Base-by-base conservation (phyloP, 768 basidiomycete genomes). In the Leccinum subtestaceum region DNA sequence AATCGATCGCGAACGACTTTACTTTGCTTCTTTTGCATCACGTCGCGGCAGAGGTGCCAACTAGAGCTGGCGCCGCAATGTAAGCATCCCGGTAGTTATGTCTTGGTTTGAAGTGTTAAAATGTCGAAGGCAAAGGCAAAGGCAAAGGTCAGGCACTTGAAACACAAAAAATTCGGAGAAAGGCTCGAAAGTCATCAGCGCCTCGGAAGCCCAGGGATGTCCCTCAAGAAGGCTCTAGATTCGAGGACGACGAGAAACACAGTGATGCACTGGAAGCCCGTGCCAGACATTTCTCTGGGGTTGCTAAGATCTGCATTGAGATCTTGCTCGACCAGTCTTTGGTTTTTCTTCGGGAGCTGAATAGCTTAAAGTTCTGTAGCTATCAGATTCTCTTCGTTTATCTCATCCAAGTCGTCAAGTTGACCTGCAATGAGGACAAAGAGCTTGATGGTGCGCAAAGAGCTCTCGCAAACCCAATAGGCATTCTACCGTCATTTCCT, bases 131-230 rank as follows among this genome's bases (percentile, higher is more conserved):
- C 90, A 1, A 86, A 81, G n/a, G n/a, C n/a, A n/a, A n/a, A n/a
- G 57, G 87, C 89, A 1, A 89, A 91, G 70, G 72, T 83, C 64
- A 77, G 86, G 59, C 91, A 93, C 68, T 75, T 91, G 48, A 85
- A 82, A 67, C 84, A 84, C 53, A 93, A 93, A n/a, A n/a, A 83
- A 62, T 82, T 53, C 79, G 87, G 56, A 80, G 82, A 68, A 68
- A 88, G 73, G 77, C 74, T 52, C 74, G 74, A 60, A 80, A 76
- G 53, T 53, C 65, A 21, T 67, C 72, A 9, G 66, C 68, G 23
- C 62, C 72, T 27, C 63, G 58, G 19, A 69, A 73, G n/a, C 55
- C 63, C 8, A 69, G 70, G 54, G 63, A 61, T 9, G 43, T 67
- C 15, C 57, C 43, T 2, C 55, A 63, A 38, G 68, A 67, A 47